phyloP scores from a whole-genome alignment of 139 green algal species.

The Coelastrella sp. region DNA sequence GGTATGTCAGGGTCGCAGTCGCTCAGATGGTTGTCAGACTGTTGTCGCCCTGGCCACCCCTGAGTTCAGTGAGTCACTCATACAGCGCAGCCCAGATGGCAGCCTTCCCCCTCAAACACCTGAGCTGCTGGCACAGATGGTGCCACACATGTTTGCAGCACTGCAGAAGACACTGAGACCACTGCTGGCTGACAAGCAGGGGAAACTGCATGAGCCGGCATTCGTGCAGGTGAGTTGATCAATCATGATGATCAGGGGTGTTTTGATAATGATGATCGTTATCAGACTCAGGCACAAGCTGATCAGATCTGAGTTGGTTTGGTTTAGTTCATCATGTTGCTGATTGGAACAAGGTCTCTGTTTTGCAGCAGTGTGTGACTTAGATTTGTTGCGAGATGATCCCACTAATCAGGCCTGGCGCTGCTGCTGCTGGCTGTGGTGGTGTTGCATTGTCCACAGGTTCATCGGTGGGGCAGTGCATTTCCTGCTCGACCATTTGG shows the following conservation, averaged over 20 bases:
- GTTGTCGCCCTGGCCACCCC: constrained; percentile 52
- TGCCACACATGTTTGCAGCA: constrained; percentile 40
- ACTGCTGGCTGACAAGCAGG: constrained; percentile 8
- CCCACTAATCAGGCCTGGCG: no score
- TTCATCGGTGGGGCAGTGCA: constrained; percentile 51
- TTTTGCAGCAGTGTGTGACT: neutral
- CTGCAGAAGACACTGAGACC: constrained; percentile 29
- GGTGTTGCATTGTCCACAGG: no score
- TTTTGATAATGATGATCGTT: no score
- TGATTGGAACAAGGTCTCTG: no score
- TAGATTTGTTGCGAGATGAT: no score
- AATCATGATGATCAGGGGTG: neutral
- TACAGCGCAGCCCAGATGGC: constrained; percentile 16
- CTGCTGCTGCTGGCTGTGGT: no score
- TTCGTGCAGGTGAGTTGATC: constrained; percentile 39
- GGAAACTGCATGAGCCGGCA: constrained; percentile 34
- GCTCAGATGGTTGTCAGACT: constrained; percentile 40
- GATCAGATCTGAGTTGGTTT: no score
- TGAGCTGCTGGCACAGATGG: constrained; percentile 44
- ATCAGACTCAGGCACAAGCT: no score
- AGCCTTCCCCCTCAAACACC: constrained; percentile 47
- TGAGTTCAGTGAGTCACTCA: constrained; percentile 29
- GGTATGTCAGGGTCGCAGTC: constrained; percentile 52
- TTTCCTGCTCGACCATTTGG: constrained; percentile 40
- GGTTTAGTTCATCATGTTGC: no score